These are phyloP conservation scores for Pseudogymnoascus sp. DNA, from an alignment of 2,329 filamentous ascomycete species.

Conservation along the genomic window DNA sequence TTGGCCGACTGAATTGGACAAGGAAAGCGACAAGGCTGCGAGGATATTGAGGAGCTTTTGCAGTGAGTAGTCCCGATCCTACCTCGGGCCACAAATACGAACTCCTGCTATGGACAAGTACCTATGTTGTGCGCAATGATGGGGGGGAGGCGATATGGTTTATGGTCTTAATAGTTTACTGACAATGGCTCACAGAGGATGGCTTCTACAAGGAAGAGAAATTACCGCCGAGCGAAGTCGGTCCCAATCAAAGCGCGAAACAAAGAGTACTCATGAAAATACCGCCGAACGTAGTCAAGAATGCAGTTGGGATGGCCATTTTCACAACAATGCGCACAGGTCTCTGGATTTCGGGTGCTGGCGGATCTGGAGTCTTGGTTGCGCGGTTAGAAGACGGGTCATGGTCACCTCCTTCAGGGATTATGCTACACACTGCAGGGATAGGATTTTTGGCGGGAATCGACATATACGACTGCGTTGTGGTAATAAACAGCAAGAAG, in stretches of 20 bases:
- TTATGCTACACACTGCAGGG: constrained; percentile 81
- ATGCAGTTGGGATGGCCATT: constrained; percentile 83
- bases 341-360: constrained; percentile 83
- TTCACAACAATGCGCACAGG: constrained; percentile 95
- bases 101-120: neutral
- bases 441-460: constrained; percentile 86
- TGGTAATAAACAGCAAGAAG: constrained; percentile 81
- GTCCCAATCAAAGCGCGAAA: constrained; percentile 37
- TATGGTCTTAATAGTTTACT: neutral
- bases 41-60: constrained; percentile 86
- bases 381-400: constrained; percentile 76
- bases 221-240: constrained; percentile 25
- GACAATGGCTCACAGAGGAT: constrained; percentile 39
- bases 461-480: constrained; percentile 91
- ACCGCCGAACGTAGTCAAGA: constrained; percentile 73
- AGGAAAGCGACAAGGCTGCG: constrained; percentile 86
- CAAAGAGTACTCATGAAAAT: constrained; percentile 65
- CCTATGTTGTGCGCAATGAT: neutral
- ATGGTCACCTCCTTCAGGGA: constrained; percentile 86
- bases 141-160: neutral
- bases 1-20: constrained; percentile 78
- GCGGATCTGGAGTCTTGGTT: constrained; percentile 80
- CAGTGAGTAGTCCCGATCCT: constrained; percentile 45
- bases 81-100: constrained; percentile 26
- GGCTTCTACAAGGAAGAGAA: constrained; percentile 56